Evolutionary conservation across 1,284 basidiomycete species (phyloP), one percentile per base, ranked within the genome.

Genomic region (Fomitiporia mediterranea): DNA sequence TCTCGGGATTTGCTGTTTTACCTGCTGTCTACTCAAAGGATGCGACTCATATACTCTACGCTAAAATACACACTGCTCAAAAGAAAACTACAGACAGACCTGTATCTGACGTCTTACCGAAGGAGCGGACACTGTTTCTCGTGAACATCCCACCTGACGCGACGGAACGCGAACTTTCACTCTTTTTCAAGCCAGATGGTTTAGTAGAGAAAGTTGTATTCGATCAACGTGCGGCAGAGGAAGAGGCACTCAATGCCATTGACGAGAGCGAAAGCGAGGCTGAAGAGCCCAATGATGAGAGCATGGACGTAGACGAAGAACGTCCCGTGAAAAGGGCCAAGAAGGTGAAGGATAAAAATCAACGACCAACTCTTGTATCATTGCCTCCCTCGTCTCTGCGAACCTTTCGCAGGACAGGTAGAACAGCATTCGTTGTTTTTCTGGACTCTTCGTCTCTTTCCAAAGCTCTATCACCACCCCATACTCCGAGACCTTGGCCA

Each of bases 111-210:
- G 44, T 64, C 9, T 72, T 85, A 40, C 89, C 87, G 0, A 74
- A 80, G 39, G 86, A 80, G 15, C 79, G 92, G 49, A 94, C 91
- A 0, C 73, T 94, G 11, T 96, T 96, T 66, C 72, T 94, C 7
- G 89, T 89, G 56, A 94, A 96, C 65, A 71, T 94, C 2, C 92
- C 93, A 1, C 83, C 89, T 51, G 91, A 94, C 68, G 82, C 89
- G 2, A 89, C 88, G 0, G 86, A 89, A 62, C 77, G 87, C 48
- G 89, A 91, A 65, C 69, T 94, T 1, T 73, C 82, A 2, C 70
- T 81, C 1, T 74, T 94, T 19, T 93, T 94, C 74, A 85, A 84
- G 63, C 66, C 75, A 13, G 82, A 78, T 58, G 93, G 92, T 15
- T 85, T 84, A 0, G 78, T 94, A 11, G 92, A 95, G 70, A 76